Evolutionary conservation across 352 stramenopile species (phyloP).

Genomic region (Pythium diclinum): DNA sequence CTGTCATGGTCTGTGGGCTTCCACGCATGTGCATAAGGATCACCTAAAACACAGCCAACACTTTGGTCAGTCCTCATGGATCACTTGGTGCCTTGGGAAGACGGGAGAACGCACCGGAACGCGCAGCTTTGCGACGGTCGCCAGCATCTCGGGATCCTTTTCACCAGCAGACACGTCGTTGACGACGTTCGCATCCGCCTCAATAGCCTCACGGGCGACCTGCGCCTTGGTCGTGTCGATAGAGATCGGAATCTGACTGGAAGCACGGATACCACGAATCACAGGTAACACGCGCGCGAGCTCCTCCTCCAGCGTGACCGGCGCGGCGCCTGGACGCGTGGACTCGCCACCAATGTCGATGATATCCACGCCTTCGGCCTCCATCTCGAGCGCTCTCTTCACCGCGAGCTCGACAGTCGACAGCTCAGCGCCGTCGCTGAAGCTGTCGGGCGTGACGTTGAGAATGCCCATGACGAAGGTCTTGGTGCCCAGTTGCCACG

Average conservation of each 20-base stretch:
- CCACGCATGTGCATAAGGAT: constrained; percentile 98
- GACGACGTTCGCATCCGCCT: constrained; percentile 93
- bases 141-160: constrained; percentile 92
- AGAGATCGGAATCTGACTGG: constrained; percentile 87
- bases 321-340: constrained; percentile 93
- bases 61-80: not conserved
- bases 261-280: constrained; percentile 86
- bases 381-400: constrained; percentile 86
- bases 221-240: constrained; percentile 95
- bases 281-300: constrained; percentile 91
- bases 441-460: constrained; percentile 99
- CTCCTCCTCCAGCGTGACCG: constrained; percentile 89
- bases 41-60: constrained; percentile 54
- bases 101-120: constrained; percentile 59
- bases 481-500: constrained; percentile 54
- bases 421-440: constrained; percentile 79
- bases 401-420: constrained; percentile 60
- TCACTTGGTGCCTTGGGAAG: not conserved
- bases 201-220: constrained; percentile 88
- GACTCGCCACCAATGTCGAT: constrained; percentile 99
- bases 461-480: constrained; percentile 97
- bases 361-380: constrained; percentile 88
- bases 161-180: constrained; percentile 97
- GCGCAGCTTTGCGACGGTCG: constrained; percentile 72
- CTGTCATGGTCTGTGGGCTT: constrained; percentile 95